phyloP scores from a whole-genome alignment of 768 basidiomycete species.

The Cystofilobasidium macerans region DNA sequence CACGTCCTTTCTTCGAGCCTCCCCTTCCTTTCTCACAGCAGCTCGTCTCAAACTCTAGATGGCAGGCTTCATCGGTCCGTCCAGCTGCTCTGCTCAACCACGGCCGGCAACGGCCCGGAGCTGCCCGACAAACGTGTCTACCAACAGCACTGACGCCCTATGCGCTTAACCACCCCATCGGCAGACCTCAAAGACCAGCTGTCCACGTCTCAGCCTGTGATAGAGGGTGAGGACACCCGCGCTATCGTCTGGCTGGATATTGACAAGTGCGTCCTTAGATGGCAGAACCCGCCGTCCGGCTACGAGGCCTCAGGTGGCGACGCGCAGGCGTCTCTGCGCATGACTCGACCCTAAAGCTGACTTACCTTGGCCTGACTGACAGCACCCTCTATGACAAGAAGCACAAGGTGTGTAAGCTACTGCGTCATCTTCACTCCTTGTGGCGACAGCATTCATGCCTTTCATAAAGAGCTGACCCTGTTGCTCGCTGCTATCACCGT shows the following conservation, averaged over 20 bases:
- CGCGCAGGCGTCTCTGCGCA: neutral
- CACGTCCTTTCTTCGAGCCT: no score
- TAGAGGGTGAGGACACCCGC: slow-evolving; percentile 45
- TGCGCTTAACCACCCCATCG: neutral
- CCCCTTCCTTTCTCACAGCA: neutral
- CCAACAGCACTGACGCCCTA: neutral
- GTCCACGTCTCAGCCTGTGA: slow-evolving; percentile 1
- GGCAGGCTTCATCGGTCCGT: slow-evolving; percentile 21
- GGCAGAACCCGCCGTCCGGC: slow-evolving; percentile 32
- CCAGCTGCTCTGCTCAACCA: no score
- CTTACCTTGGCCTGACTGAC: neutral
- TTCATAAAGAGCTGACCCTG: no score
- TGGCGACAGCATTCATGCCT: no score
- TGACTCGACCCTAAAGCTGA: neutral
- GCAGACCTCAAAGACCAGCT: slow-evolving; percentile 12
- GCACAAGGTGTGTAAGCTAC: slow-evolving; percentile 42
- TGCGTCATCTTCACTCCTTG: no score
- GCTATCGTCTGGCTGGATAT: slow-evolving; percentile 69
- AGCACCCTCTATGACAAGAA: neutral
- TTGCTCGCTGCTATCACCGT: no score
- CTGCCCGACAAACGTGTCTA: neutral
- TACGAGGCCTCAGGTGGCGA: no score
- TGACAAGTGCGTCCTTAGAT: slow-evolving; percentile 72
- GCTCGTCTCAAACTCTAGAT: neutral
- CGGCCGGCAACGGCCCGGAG: no score